Percentiles rank a stretch among this genome's conserved stretches.
Evolutionary conservation across 495 filamentous ascomycete species (phyloP).

Genomic region (Articulospora tetracladia): DNA sequence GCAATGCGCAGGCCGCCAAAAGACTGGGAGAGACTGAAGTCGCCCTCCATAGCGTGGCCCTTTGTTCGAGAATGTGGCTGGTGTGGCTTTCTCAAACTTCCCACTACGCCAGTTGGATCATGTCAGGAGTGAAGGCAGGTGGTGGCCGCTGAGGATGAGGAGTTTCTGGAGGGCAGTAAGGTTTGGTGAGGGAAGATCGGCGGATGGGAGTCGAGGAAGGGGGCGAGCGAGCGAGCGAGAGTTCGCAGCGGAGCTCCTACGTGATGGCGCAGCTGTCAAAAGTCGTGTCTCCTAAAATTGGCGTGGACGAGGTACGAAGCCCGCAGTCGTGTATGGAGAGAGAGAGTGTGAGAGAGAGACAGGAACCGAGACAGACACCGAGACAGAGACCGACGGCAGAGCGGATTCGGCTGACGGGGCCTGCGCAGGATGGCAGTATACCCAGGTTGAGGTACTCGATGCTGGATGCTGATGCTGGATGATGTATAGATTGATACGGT

Average conservation of each 20-base stretch:
- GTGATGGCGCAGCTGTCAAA: background rate
- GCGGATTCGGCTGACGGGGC: background rate
- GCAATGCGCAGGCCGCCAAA: conserved; percentile 95
- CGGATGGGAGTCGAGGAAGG: background rate
- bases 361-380: too few relatives aligned
- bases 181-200: background rate
- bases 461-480: background rate
- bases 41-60: conserved; percentile 68
- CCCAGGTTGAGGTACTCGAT: background rate
- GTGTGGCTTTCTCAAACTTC: background rate
- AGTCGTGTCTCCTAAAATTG: background rate
- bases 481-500: background rate
- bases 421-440: background rate
- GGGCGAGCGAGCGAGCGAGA: too few relatives aligned
- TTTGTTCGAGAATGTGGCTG: background rate
- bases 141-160: background rate
- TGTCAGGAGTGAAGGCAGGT: background rate
- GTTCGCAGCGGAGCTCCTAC: background rate
- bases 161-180: background rate
- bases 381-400: background rate
- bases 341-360: too few relatives aligned
- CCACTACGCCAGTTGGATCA: background rate
- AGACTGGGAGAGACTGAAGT: conserved; percentile 87
- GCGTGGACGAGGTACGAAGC: background rate
- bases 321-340: too few relatives aligned